A percentile compares a stretch with the other conserved stretches of the same genome.
phyloP scores from a whole-genome alignment of 495 filamentous ascomycete genomes.

The Annulohypoxylon nitens region DNA sequence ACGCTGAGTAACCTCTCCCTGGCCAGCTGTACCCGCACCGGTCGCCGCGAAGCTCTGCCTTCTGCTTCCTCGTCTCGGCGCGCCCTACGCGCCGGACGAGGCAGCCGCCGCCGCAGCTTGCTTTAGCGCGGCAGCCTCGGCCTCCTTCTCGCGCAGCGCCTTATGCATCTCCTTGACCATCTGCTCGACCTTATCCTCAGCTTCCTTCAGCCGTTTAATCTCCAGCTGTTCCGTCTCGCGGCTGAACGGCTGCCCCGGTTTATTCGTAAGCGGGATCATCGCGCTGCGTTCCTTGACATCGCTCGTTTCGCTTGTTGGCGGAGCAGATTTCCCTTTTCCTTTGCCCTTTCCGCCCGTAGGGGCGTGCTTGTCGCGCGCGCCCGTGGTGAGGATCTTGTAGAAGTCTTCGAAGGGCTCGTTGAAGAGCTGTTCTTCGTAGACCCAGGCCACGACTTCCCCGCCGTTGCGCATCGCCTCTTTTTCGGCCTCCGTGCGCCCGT shows the following conservation, averaged over 20 bases:
- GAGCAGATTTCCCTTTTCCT: slow-evolving; percentile 53
- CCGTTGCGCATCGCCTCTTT: slow-evolving; percentile 72
- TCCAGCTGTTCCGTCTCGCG: slow-evolving; percentile 79
- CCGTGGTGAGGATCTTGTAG: slow-evolving; percentile 82
- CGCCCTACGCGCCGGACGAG: slow-evolving; percentile 44
- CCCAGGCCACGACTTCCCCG: slow-evolving; percentile 77
- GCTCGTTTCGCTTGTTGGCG: slow-evolving; percentile 46
- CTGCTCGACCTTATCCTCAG: slow-evolving; percentile 76
- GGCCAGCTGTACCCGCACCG: no score
- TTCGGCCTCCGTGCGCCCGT: slow-evolving; percentile 79
- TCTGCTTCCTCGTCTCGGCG: background rate
- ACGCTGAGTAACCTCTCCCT: background rate
- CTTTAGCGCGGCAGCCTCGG: slow-evolving; percentile 60
- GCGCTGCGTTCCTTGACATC: slow-evolving; percentile 72
- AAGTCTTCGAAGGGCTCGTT: slow-evolving; percentile 95
- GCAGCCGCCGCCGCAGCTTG: slow-evolving; percentile 32
- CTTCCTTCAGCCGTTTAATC: slow-evolving; percentile 77
- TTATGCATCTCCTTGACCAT: slow-evolving; percentile 72
- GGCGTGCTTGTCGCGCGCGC: slow-evolving; percentile 57
- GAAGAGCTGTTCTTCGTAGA: slow-evolving; percentile 92
- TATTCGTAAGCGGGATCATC: slow-evolving; percentile 74
- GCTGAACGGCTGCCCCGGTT: slow-evolving; percentile 78
- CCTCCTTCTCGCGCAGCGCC: slow-evolving; percentile 72
- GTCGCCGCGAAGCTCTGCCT: background rate
- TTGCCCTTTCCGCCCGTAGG: slow-evolving; percentile 58